These are phyloP conservation scores for Russula ochroleuca DNA, from an alignment of 768 basidiomycete species.

Conservation along the genomic window DNA sequence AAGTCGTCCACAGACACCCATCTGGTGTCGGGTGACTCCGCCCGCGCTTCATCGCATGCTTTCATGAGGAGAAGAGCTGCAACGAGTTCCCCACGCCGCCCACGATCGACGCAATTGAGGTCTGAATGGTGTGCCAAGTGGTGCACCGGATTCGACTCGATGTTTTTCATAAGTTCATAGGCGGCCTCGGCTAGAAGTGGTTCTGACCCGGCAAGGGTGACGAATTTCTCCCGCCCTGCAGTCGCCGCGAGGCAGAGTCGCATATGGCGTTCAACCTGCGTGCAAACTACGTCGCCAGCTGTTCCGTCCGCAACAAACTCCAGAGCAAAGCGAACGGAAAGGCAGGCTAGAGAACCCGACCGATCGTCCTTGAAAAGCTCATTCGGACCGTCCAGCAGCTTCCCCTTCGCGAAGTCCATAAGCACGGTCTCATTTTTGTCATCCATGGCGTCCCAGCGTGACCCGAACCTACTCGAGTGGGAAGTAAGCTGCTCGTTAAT, in stretches of 20 bases:
- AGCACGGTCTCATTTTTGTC: background rate
- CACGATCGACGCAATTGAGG: background rate
- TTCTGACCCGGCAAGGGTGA: too few species aligned
- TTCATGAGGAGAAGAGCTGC: background rate
- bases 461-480: background rate
- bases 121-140: background rate
- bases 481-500: background rate
- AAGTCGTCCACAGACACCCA: background rate
- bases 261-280: background rate
- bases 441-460: background rate
- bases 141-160: background rate
- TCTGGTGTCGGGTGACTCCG: background rate
- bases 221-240: too few species aligned
- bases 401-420: background rate
- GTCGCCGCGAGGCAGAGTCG: too few species aligned
- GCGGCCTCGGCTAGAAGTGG: too few species aligned
- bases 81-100: background rate
- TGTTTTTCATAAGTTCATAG: too few species aligned
- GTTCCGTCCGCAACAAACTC: background rate
- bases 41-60: background rate
- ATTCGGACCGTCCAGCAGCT: background rate
- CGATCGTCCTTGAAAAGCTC: background rate
- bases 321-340: background rate
- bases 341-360: background rate
- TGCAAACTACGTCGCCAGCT: background rate